Evolutionary conservation across 495 filamentous ascomycete genomes (phyloP), one percentile per base, ranked within the genome.

Genomic region (Amphirosellinia nigrospora): DNA sequence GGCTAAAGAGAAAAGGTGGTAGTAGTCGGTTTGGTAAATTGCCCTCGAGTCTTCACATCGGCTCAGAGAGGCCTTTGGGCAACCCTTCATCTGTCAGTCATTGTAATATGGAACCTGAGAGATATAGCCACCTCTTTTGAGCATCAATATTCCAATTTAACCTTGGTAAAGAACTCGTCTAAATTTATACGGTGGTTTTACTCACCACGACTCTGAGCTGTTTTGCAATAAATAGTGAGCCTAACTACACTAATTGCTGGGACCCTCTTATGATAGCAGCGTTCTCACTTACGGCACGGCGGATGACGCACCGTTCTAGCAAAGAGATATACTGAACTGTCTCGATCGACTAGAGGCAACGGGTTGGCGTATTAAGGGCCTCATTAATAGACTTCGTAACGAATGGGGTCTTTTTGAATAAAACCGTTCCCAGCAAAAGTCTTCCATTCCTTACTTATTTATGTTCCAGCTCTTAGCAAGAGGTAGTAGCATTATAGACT

Each of bases 201-300:
- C n/a, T n/a, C n/a, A n/a, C n/a, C n/a, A n/a, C n/a, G n/a, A n/a
- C n/a, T n/a, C n/a, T n/a, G n/a, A n/a, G n/a, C n/a, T n/a, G n/a
- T n/a, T n/a, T 74, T 64, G 70, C 70, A 4, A 30, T 72, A 23
- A 46, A 70, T 34, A 74, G 70, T 26, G 72, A 74, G 5, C 70
- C 72, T 7, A 66, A 70, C 43, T 53, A 70, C 39, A 66, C 66
- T 4, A 55, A 65, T 36, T 74, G 70, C 43, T 74, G 72, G 72
- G 72, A 72, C 34, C 72, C 70, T 48, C 61, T 55, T 39, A 67
- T 63, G 62, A 74, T 74, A 48, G 70, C 72, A 48, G 72, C 70
- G 3, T 70, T 72, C 63, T 55, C 62, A 63, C 39, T 67, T 56
- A 67, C 38, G 16, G 72, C 72, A 48, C 45, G 67, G 38, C 56